Conservation (phyloP, 495 filamentous ascomycete species). For the Neurospora sublineolata region DNA sequence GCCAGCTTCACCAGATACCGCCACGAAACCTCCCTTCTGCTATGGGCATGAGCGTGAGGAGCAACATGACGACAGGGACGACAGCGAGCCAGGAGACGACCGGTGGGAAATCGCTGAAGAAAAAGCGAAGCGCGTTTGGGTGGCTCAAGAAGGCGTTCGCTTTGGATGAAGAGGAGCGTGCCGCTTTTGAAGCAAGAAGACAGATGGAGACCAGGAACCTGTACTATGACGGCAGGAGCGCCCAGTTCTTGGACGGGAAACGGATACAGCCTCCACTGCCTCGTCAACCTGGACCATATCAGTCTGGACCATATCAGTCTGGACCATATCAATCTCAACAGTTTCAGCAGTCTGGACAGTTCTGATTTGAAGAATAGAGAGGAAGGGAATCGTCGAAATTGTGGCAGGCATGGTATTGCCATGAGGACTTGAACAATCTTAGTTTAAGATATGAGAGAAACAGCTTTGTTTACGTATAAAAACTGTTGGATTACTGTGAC, state of each 20-base stretch:
- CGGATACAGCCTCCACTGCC: constrained; percentile 13
- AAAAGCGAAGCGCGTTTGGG: constrained; percentile 48
- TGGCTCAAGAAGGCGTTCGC: constrained; percentile 50
- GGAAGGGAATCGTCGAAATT: not conserved
- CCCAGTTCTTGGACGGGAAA: constrained; percentile 34
- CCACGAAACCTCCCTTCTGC: constrained; percentile 34
- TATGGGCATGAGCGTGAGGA: constrained; percentile 42
- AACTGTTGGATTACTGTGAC: not conserved
- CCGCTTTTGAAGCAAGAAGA: constrained; percentile 37
- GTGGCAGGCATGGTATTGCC: not conserved
- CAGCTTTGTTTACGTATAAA: not conserved
- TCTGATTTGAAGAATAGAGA: not conserved
- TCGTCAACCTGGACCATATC: not conserved
- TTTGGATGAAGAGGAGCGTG: constrained; percentile 43
- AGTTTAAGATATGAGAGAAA: not conserved
- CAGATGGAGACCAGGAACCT: constrained; percentile 25
- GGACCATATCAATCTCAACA: not conserved
- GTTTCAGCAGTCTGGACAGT: not conserved
- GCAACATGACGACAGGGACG: constrained; percentile 27
- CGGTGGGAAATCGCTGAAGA: constrained; percentile 33
- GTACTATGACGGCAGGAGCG: constrained; percentile 32
- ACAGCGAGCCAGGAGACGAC: constrained; percentile 6
- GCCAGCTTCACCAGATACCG: constrained; percentile 17
- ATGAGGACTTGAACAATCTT: too few relatives aligned
- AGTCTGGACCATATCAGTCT: not conserved